phyloP scores from a whole-genome alignment of 2,329 filamentous ascomycete genomes.

The Intubia oerlemansii region DNA sequence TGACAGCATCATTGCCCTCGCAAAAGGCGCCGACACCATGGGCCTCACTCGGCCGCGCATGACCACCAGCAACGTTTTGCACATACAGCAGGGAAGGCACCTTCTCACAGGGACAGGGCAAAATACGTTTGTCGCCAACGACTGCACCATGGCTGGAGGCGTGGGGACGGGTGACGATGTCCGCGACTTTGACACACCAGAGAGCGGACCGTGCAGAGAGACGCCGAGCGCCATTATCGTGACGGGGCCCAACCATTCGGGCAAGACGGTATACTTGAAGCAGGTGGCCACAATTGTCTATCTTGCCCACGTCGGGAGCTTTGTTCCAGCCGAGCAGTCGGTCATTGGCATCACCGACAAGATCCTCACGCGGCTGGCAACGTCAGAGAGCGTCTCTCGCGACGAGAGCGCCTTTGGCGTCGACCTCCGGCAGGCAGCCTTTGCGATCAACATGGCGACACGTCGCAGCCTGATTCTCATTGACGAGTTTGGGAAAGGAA shows the following conservation, averaged over 20 bases:
- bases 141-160: constrained; percentile 48
- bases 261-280: constrained; percentile 90
- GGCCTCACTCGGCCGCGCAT: constrained; percentile 49
- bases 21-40: constrained; percentile 55
- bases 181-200: not conserved
- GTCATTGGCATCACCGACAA: constrained; percentile 77
- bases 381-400: constrained; percentile 38
- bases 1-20: constrained; percentile 65
- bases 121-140: constrained; percentile 62
- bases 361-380: constrained; percentile 70
- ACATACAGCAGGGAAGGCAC: constrained; percentile 63
- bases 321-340: constrained; percentile 61
- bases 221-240: constrained; percentile 52
- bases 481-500: constrained; percentile 69
- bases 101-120: constrained; percentile 71
- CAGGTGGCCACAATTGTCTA: constrained; percentile 82
- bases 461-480: constrained; percentile 63
- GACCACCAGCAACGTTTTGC: constrained; percentile 45
- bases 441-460: constrained; percentile 56
- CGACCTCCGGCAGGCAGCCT: constrained; percentile 69
- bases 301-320: constrained; percentile 81
- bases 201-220: constrained; percentile 1
- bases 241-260: constrained; percentile 90
- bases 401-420: constrained; percentile 46
- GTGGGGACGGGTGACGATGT: constrained; percentile 10